These are phyloP conservation scores for Aspergillus calidoustus DNA, from an alignment of 2,329 filamentous ascomycete genomes.

Conservation along the genomic window DNA sequence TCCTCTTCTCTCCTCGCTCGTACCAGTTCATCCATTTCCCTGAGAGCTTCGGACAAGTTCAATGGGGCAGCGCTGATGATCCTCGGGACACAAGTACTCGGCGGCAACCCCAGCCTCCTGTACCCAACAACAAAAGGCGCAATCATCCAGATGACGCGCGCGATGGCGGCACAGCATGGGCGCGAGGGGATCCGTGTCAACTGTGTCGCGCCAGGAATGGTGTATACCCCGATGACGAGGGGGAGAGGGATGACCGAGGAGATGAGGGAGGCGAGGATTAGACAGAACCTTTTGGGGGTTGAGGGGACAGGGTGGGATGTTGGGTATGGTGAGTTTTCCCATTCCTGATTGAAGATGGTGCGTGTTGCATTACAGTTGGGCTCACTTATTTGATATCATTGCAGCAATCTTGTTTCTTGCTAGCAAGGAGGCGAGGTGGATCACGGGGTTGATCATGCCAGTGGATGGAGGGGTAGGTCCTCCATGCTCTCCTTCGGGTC, in stretches of 20 bases:
- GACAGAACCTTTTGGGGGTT: constrained; percentile 31
- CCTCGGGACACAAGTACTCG: not conserved
- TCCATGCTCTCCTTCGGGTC: too few relatives aligned
- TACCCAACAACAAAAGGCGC: constrained; percentile 42
- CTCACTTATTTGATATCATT: too few relatives aligned
- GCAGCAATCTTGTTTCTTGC: too few relatives aligned
- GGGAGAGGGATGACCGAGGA: constrained; percentile 33
- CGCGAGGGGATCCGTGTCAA: constrained; percentile 54
- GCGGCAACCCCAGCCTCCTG: constrained; percentile 34
- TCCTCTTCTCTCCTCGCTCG: too few relatives aligned
- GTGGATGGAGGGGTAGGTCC: too few relatives aligned
- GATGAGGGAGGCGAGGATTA: constrained; percentile 29
- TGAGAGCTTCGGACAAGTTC: too few relatives aligned
- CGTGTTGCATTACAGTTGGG: too few relatives aligned
- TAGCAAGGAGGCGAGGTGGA: too few relatives aligned
- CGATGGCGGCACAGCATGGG: constrained; percentile 58
- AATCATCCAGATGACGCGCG: constrained; percentile 57
- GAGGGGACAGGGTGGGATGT: not conserved
- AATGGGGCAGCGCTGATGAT: too few relatives aligned
- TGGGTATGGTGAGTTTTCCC: not conserved
- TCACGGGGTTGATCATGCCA: too few relatives aligned
- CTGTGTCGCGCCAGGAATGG: constrained; percentile 53
- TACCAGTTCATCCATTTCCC: too few relatives aligned
- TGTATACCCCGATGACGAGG: constrained; percentile 30
- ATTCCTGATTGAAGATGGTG: too few relatives aligned